Base-by-base conservation (phyloP, 2,329 filamentous ascomycete species). In the Colletotrichum coccodes region DNA sequence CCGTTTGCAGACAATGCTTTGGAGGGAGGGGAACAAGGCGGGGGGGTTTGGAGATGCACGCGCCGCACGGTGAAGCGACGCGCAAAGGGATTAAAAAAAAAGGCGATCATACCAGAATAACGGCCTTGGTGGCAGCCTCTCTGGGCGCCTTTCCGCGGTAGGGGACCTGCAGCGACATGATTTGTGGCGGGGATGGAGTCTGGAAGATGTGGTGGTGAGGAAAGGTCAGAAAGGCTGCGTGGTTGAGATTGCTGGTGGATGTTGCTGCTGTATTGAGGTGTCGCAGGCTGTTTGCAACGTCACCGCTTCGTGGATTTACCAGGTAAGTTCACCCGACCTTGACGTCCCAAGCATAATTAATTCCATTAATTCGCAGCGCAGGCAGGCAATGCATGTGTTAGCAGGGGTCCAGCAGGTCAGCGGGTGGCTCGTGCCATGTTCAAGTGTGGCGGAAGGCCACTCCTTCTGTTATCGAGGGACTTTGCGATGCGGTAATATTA, bases 71-170 rank as follows among this genome's bases (percentile, higher is more conserved):
- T 16, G 66, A 72, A 71, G 69, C 65, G 74, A 72, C 40, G 50
- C 47, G 59, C 44, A 11, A 30, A 26, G 32, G 9, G 6, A 8
- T 4, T 11, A 30, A 52, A n/a, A 26, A 26, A 38, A 11, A 46
- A 63, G 47, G 21, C 26, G 58, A 21, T 56, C 56, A 53, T 87
- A 97, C 95, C 86, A 98, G 85, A 82, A 98, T 97, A 74, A 98
- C 92, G 74, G 95, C 95, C 85, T 98, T 98, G 79, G 95, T 97
- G 77, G 90, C 87, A 72, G 81, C 75, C 74, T 85, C 83, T 78
- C 85, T 86, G 73, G 83, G 76, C 75, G 84, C 86, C 76, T 82
- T 82, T 70, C 80, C 79, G 64, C 84, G 83, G 78, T 84, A 78
- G 73, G 87, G 86, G 74, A 90, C 83, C 73, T 89, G 86, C 67